phyloP scores from a whole-genome alignment of 2,329 filamentous ascomycete genomes.

The Clathrospora elynae region DNA sequence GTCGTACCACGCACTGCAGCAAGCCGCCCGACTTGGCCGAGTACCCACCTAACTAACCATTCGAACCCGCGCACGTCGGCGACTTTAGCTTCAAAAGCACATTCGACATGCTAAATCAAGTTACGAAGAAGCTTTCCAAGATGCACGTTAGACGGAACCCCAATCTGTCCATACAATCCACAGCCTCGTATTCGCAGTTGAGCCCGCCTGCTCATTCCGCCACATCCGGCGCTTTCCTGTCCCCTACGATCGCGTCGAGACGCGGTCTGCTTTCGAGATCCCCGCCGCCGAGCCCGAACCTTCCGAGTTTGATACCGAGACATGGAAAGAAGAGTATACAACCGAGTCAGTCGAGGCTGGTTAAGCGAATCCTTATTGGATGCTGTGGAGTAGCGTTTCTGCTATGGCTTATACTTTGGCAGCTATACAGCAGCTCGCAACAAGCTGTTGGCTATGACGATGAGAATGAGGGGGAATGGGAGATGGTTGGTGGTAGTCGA shows the following conservation, averaged over 20 bases:
- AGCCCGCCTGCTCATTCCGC: slow-evolving; percentile 38
- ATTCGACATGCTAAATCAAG: slow-evolving; percentile 45
- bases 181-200: slow-evolving; percentile 42
- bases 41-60: background rate
- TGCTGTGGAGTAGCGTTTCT: slow-evolving; percentile 54
- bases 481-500: slow-evolving; percentile 68
- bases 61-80: background rate
- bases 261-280: slow-evolving; percentile 69
- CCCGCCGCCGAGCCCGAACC: slow-evolving; percentile 71
- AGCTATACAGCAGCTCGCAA: slow-evolving; percentile 34
- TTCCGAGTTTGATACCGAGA: slow-evolving; percentile 70
- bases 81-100: slow-evolving; percentile 1
- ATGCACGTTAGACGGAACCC: slow-evolving; percentile 57
- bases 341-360: slow-evolving; percentile 59
- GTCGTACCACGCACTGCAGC: slow-evolving; percentile 20
- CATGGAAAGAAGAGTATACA: slow-evolving; percentile 65
- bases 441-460: slow-evolving; percentile 21
- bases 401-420: slow-evolving; percentile 56
- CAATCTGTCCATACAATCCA: slow-evolving; percentile 53
- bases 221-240: slow-evolving; percentile 45
- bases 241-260: slow-evolving; percentile 42
- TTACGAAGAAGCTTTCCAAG: slow-evolving; percentile 41
- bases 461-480: slow-evolving; percentile 56
- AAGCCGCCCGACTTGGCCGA: slow-evolving; percentile 12
- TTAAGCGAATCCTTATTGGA: slow-evolving; percentile 63